Evolutionary conservation across 352 stramenopile genomes (phyloP).

Genomic region (Phytophthora pseudosyringae): DNA sequence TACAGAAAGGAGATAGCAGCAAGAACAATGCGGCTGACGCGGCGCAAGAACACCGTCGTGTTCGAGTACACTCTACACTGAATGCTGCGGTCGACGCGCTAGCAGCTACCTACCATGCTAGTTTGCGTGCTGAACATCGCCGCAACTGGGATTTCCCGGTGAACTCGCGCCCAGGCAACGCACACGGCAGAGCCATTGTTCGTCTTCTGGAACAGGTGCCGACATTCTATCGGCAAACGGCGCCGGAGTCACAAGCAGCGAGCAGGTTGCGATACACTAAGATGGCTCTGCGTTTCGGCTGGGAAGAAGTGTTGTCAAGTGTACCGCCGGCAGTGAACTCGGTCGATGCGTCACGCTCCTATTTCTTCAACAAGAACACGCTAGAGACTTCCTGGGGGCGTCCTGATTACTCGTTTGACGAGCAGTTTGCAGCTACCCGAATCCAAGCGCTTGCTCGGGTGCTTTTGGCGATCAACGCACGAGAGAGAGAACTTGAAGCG

Average conservation of each 20-base stretch:
- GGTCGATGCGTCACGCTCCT: constrained; percentile 24
- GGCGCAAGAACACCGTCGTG: constrained; percentile 9
- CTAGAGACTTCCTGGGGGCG: constrained; percentile 58
- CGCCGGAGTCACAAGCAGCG: constrained; percentile 10
- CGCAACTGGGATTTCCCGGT: constrained; percentile 60
- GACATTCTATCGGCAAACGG: constrained; percentile 37
- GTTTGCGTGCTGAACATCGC: constrained; percentile 52
- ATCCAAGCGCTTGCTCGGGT: constrained; percentile 70
- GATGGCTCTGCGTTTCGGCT: constrained; percentile 70
- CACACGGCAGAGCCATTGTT: constrained; percentile 52
- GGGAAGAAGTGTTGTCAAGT: constrained; percentile 44
- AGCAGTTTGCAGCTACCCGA: constrained; percentile 67
- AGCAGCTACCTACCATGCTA: constrained; percentile 55
- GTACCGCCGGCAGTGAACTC: neutral
- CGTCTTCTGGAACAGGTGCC: constrained; percentile 49
- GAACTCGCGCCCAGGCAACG: constrained; percentile 56
- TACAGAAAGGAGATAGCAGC: constrained; percentile 12
- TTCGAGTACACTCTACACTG: constrained; percentile 21
- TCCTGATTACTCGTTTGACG: constrained; percentile 68
- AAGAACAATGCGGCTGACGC: neutral
- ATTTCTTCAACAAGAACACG: constrained; percentile 59
- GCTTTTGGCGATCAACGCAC: constrained; percentile 45
- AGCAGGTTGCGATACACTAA: constrained; percentile 57
- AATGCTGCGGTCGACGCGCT: constrained; percentile 28
- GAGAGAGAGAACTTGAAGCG: constrained; percentile 29